Percentiles rank a stretch among this genome's conserved stretches.
These are phyloP conservation scores for Gentiana dahurica DNA, from an alignment of 257 asterid species.

Conservation along the genomic window DNA sequence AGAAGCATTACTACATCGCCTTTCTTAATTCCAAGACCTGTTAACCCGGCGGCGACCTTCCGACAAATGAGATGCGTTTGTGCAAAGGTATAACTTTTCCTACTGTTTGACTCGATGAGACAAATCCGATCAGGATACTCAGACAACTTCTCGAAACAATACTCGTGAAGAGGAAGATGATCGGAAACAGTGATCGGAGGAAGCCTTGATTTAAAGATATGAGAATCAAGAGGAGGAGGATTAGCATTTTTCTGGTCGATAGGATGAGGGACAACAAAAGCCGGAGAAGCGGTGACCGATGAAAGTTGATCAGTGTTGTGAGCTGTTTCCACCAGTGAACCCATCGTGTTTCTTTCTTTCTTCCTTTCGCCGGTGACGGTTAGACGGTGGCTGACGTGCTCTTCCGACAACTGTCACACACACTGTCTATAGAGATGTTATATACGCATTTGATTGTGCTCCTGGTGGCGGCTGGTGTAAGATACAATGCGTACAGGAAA, in stretches of 20 bases:
- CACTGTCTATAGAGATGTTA: too few relatives aligned
- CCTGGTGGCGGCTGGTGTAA: too few relatives aligned
- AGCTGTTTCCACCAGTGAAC: not conserved
- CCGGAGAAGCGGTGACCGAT: conserved; percentile 4
- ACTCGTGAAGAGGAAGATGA: conserved; percentile 56
- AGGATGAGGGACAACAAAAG: not conserved
- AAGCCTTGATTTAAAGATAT: conserved; percentile 49
- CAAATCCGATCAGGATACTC: conserved; percentile 36
- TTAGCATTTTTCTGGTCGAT: not conserved
- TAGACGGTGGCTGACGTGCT: too few relatives aligned
- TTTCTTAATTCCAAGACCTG: conserved; percentile 28
- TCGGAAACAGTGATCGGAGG: conserved; percentile 48
- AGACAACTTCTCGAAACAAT: conserved; percentile 37
- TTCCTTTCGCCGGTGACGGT: too few relatives aligned
- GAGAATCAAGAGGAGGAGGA: conserved; percentile 13
- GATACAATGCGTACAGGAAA: too few relatives aligned
- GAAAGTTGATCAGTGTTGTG: not conserved
- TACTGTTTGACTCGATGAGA: conserved; percentile 36
- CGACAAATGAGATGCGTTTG: conserved; percentile 47
- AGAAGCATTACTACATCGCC: conserved; percentile 69
- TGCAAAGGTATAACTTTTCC: conserved; percentile 36
- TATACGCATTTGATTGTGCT: too few relatives aligned
- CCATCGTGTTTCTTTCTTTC: too few relatives aligned
- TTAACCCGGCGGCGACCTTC: conserved; percentile 53
- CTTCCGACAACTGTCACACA: too few relatives aligned